Conservation (phyloP, 805 yeast genomes). For the Citeromyces matritensis region DNA sequence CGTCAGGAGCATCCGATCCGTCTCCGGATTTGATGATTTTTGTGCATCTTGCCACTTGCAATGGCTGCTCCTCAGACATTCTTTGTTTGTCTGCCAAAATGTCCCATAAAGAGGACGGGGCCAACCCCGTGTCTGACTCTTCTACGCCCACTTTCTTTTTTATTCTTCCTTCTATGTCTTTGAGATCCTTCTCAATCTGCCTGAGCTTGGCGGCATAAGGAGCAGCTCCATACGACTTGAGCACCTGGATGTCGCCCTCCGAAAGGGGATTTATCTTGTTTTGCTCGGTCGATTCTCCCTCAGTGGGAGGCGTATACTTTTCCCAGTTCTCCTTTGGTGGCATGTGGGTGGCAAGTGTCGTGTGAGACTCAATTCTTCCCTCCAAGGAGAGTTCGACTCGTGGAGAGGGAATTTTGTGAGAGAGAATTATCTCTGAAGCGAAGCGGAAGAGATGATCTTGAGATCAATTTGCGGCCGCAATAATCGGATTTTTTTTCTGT, state of each 20-base stretch:
- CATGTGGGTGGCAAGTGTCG: slow-evolving; percentile 25
- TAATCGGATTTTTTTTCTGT: neutral
- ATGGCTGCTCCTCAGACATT: slow-evolving; percentile 85
- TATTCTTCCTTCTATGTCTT: slow-evolving; percentile 70
- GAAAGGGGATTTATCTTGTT: slow-evolving; percentile 75
- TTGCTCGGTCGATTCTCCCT: slow-evolving; percentile 40
- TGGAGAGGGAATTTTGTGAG: no score
- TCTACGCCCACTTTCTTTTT: slow-evolving; percentile 90
- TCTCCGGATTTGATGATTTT: slow-evolving; percentile 68
- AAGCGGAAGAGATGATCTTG: no score
- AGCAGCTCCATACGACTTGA: slow-evolving; percentile 95
- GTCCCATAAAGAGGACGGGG: slow-evolving; percentile 97
- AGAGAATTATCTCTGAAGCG: no score
- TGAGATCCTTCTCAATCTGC: slow-evolving; percentile 74
- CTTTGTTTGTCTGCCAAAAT: slow-evolving; percentile 91
- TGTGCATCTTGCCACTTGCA: slow-evolving; percentile 97
- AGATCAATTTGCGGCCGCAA: neutral
- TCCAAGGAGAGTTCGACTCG: no score
- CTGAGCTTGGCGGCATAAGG: slow-evolving; percentile 81
- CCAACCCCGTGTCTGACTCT: slow-evolving; percentile 95
- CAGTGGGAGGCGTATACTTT: slow-evolving; percentile 82
- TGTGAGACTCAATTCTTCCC: neutral
- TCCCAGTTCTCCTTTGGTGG: slow-evolving; percentile 99
- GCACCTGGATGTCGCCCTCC: slow-evolving; percentile 95
- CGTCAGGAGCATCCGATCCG: slow-evolving; percentile 28